These are phyloP conservation scores for Nicotiana undulata DNA, from an alignment of 257 asterid genomes.

Conservation along the genomic window DNA sequence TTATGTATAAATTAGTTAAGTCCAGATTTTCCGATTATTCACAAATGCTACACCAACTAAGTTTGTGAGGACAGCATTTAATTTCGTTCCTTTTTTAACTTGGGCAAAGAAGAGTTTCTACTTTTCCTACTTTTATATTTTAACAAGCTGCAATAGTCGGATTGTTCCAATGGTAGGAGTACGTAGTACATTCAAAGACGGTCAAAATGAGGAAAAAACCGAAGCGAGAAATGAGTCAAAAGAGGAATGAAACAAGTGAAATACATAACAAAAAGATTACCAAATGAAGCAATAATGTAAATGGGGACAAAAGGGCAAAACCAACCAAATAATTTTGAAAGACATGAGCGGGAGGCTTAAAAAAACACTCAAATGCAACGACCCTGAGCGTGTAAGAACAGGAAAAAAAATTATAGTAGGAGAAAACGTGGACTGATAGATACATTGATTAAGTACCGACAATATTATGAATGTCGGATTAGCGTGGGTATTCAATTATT, in stretches of 20 bases:
- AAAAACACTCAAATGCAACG: slow-evolving; percentile 6
- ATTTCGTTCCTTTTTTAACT: not conserved
- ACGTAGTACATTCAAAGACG: too few relatives aligned
- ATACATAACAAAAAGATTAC: not conserved
- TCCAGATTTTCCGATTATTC: too few relatives aligned
- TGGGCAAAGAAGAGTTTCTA: not conserved
- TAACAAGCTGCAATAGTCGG: not conserved
- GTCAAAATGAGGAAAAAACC: not conserved
- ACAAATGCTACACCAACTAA: too few relatives aligned
- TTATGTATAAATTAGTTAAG: too few relatives aligned
- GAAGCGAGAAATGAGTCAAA: not conserved
- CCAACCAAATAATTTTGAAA: slow-evolving; percentile 1
- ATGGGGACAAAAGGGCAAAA: slow-evolving; percentile 2
- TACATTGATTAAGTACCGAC: slow-evolving; percentile 40
- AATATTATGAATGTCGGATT: slow-evolving; percentile 72
- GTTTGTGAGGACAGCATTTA: not conserved
- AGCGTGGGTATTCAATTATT: slow-evolving; percentile 83
- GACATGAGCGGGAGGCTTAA: slow-evolving; percentile 4
- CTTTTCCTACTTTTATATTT: not conserved
- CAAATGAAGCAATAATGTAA: not conserved
- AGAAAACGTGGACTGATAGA: slow-evolving; percentile 19
- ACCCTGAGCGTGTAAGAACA: slow-evolving; percentile 41
- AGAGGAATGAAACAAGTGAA: not conserved
- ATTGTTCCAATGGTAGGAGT: not conserved
- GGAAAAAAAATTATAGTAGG: slow-evolving; percentile 26